Base-by-base conservation (phyloP, 2,329 filamentous ascomycete genomes). In the Colletotrichum liaoningense region DNA sequence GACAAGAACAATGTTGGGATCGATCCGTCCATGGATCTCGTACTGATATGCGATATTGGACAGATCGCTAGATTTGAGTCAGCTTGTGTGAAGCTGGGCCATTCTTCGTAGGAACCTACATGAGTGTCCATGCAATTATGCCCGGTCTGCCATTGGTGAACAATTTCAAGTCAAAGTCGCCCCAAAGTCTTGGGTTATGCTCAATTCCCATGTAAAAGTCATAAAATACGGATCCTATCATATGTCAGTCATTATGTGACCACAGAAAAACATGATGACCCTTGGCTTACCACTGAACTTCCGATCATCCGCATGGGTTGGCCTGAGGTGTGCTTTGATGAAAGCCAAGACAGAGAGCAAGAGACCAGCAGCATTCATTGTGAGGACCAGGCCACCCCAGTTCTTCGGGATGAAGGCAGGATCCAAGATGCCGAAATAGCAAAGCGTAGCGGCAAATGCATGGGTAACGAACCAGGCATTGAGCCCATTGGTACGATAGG, bases 161-260 rank as follows among this genome's bases (percentile, higher is more conserved):
- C 0, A 87, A 78, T 69, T 87, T 87, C 30, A 86, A 81, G 72
- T 87, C 86, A 75, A 84, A 87, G 14, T 75, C 78, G 2, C 79
- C 76, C 0, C 85, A 84, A 30, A 86, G 76, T 56, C 85, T 77
- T 0, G 85, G 85, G 60, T 87, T 86, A 4, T 87, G 69, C 75
- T 87, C 85, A 33, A 86, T 81, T 0, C 85, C 85, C 82, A 85
- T 86, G 66, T 83, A 86, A 63, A 86, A 80, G 71, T 87, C 85
- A 55, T 86, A 86, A 0, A 84, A 59, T 1, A 77, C 75, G 3
- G 81, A 85, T 26, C 80, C 84, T 83, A 14, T 5, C 11, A 35
- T 35, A 35, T 35, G 33, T 35, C 11, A 35, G 33, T 35, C 16
- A 9, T 5, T 3, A 1, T n/a, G 19, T 14, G 22, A 59, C 42